A percentile compares a stretch with the other conserved stretches of the same genome.
Conservation (phyloP, 768 basidiomycete genomes). For the Amanita inopinata region DNA sequence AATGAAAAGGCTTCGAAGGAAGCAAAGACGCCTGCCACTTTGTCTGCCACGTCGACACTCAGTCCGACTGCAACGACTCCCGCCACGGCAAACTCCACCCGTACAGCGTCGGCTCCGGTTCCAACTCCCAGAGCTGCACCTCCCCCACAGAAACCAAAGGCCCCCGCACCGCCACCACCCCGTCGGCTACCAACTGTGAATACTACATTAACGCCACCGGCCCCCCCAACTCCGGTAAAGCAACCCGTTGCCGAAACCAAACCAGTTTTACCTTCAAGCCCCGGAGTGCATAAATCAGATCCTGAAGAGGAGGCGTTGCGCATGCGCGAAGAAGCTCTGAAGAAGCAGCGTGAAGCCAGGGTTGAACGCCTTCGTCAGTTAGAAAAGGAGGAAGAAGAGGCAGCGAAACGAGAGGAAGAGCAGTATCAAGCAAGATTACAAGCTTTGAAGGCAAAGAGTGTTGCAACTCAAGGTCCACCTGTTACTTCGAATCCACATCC, state of each 20-base stretch:
- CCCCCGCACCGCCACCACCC: constrained; percentile 31
- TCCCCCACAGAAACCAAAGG: constrained; percentile 17
- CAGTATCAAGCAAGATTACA: constrained; percentile 26
- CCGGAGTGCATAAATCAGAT: constrained; percentile 45
- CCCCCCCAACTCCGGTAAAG: constrained; percentile 14
- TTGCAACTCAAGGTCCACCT: constrained; percentile 18
- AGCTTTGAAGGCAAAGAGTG: constrained; percentile 29
- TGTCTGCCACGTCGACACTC: constrained; percentile 20
- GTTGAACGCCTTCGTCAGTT: constrained; percentile 58
- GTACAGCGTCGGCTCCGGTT: constrained; percentile 26
- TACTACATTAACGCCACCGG: constrained; percentile 14
- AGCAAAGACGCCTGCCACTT: constrained; percentile 26
- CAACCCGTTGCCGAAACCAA: constrained; percentile 17
- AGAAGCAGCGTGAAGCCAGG: constrained; percentile 66
- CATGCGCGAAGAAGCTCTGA: constrained; percentile 60
- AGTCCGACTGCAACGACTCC: too few relatives aligned
- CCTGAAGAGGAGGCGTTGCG: constrained; percentile 68
- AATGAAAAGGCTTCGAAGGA: constrained; percentile 60
- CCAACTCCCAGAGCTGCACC: constrained; percentile 21
- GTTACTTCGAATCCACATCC: constrained; percentile 22
- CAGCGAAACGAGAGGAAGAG: constrained; percentile 39
- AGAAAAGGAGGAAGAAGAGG: constrained; percentile 46
- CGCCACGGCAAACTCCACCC: constrained; percentile 13
- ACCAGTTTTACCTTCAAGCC: constrained; percentile 16
- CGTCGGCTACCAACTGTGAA: constrained; percentile 30